These are phyloP conservation scores for Cryptococcus depauperatus DNA, from an alignment of 1,284 basidiomycete species.

Conservation along the genomic window DNA sequence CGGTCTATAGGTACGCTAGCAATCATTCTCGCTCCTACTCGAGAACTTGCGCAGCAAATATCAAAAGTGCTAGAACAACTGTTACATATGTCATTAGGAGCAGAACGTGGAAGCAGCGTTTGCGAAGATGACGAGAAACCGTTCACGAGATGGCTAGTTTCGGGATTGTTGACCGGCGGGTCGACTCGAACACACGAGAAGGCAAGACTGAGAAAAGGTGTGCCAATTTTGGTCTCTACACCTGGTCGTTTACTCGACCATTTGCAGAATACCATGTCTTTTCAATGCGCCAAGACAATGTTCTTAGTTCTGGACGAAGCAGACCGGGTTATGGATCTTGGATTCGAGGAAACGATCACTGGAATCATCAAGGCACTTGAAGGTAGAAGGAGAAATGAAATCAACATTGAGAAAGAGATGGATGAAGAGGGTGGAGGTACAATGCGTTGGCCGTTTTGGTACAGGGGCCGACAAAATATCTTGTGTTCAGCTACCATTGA, in stretches of 20 bases:
- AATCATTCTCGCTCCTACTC: constrained; percentile 87
- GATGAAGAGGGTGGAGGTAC: constrained; percentile 49
- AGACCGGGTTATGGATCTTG: constrained; percentile 71
- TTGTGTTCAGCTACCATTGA: constrained; percentile 95
- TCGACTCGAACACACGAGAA: constrained; percentile 66
- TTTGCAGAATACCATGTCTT: constrained; percentile 72
- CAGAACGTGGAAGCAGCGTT: background rate
- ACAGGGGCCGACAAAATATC: constrained; percentile 64
- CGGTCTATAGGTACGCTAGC: constrained; percentile 81
- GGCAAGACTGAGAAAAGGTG: constrained; percentile 60
- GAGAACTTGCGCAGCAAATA: constrained; percentile 92
- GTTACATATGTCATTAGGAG: constrained; percentile 60
- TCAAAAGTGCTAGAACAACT: constrained; percentile 60
- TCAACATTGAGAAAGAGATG: constrained; percentile 63
- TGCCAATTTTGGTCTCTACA: constrained; percentile 65
- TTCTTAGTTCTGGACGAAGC: constrained; percentile 98
- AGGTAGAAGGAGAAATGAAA: constrained; percentile 63
- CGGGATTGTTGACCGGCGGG: constrained; percentile 79
- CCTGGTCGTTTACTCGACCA: constrained; percentile 64
- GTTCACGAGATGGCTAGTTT: constrained; percentile 85
- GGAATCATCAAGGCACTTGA: constrained; percentile 82
- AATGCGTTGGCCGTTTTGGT: constrained; percentile 57
- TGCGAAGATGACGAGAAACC: constrained; percentile 26
- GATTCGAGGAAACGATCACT: constrained; percentile 57
- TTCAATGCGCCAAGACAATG: constrained; percentile 84